Evolutionary conservation across 139 green algal species (phyloP), one percentile per base, ranked within the genome.

Genomic region (Chlamydomonas sphaeroides): DNA sequence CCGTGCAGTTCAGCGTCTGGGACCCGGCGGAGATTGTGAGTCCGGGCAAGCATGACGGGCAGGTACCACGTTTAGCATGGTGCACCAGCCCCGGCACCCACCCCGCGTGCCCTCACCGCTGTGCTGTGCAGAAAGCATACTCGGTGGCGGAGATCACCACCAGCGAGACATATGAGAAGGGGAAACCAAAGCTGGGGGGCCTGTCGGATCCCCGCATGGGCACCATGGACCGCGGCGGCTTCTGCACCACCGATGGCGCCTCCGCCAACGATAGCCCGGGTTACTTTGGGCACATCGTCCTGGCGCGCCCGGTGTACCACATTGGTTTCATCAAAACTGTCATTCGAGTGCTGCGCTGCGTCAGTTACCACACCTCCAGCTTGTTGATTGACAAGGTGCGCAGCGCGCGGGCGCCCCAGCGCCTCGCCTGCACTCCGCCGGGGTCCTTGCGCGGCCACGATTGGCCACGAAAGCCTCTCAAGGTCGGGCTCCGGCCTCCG

Each of bases 261-360:
- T 85, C 89, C 61, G 74, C 91, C 33, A 87, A 93, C 62, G 95
- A 99, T 77, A 99, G 94, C 81, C 97, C 97, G 0, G 97, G 97
- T 5, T 97, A 99, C 86, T 99, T 99, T 90, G 97, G 97, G 18
- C 97, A 99, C 92, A 93, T 99, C 38, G 95, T 98, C 85, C 92
- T 99, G 39, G 96, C 95, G 30, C 94, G 97, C 84, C 97, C 97
- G 15, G 94, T 99, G 86, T 99, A 95, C 82, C 97, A 99, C 86
- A 90, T 95, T 48, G 95, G 96, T 65, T 99, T 99, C 90, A 93
- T 99, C 35, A 97, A 96, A 71, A 98, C 93, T 0, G 94, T 99
- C 11, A 85, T 99, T 26, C 94, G 92, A 0, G 92, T 98, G 56
- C 88, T 99, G 71, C 93, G 97, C 35, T 99, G 97, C 86, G 97